These are phyloP conservation scores for Pascua sp. DNA, from an alignment of 1,284 basidiomycete genomes.

Conservation along the genomic window DNA sequence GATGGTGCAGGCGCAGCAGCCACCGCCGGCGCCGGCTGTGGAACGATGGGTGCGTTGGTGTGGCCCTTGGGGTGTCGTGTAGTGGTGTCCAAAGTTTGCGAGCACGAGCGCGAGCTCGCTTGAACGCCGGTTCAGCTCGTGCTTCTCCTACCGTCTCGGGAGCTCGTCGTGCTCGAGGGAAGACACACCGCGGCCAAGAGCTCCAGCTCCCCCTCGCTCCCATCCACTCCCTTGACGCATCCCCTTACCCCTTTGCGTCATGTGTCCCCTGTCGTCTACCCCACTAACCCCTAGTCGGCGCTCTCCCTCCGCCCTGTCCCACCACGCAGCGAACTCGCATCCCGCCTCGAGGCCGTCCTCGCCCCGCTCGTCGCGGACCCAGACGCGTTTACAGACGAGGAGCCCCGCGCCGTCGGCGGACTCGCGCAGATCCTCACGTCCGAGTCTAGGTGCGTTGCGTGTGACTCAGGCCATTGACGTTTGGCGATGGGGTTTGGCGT, in stretches of 20 bases:
- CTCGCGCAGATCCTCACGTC: slow-evolving; percentile 70
- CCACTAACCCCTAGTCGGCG: slow-evolving; percentile 55
- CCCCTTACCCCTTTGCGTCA: too few relatives aligned
- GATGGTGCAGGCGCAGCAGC: slow-evolving; percentile 40
- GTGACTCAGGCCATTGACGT: slow-evolving; percentile 18
- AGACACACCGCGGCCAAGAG: too few relatives aligned
- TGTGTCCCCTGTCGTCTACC: too few relatives aligned
- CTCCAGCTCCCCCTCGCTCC: too few relatives aligned
- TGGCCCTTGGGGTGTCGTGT: neutral
- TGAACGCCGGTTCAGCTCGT: too few relatives aligned
- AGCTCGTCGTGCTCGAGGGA: too few relatives aligned
- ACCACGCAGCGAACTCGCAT: slow-evolving; percentile 57
- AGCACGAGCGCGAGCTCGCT: too few relatives aligned
- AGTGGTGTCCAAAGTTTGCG: neutral
- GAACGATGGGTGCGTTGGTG: slow-evolving; percentile 16
- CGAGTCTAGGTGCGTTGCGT: slow-evolving; percentile 57
- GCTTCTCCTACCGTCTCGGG: too few relatives aligned
- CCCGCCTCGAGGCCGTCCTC: slow-evolving; percentile 65
- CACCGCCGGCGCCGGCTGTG: neutral
- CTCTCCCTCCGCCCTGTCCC: slow-evolving; percentile 65
- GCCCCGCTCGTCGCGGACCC: slow-evolving; percentile 59
- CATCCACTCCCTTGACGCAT: too few relatives aligned
- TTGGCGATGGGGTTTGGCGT: neutral
- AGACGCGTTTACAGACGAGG: slow-evolving; percentile 62
- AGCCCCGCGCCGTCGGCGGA: slow-evolving; percentile 73